Evolutionary conservation across 345 rosid species (phyloP).

Genomic region (Pistacia integerrima): DNA sequence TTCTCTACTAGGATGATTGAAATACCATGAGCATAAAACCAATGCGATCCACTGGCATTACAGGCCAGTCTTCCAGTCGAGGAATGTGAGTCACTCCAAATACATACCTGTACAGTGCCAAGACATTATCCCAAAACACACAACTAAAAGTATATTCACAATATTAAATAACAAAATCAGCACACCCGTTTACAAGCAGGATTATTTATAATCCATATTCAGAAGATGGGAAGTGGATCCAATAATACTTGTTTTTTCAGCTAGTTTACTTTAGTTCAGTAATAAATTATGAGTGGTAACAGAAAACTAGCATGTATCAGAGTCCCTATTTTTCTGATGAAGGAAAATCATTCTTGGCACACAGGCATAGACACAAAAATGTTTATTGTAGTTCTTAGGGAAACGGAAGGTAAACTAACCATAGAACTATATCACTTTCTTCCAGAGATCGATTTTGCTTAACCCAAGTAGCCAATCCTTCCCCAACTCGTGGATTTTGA

Average conservation of each 20-base stretch:
- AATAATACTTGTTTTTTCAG: background rate
- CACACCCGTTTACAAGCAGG: background rate
- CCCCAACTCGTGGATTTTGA: constrained; percentile 75
- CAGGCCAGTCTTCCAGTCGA: constrained; percentile 81
- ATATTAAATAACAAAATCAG: background rate
- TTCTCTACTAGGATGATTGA: background rate
- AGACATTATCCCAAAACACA: background rate
- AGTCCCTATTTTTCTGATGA: background rate
- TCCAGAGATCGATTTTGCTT: constrained; percentile 66
- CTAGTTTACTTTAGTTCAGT: background rate
- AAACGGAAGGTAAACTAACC: constrained; percentile 40
- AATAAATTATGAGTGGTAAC: background rate
- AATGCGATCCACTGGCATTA: constrained; percentile 69
- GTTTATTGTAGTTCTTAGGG: background rate
- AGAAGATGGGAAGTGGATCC: background rate
- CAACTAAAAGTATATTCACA: background rate
- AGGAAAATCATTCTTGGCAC: background rate
- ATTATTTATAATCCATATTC: background rate
- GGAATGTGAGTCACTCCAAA: constrained; percentile 74
- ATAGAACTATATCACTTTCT: constrained; percentile 70
- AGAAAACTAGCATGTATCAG: background rate
- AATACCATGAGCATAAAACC: constrained; percentile 72
- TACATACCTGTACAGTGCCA: constrained; percentile 51
- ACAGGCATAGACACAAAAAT: background rate
- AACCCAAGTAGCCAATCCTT: constrained; percentile 78